phyloP scores from a whole-genome alignment of 2,329 filamentous ascomycete genomes.

The Epichloe brachyelytri region DNA sequence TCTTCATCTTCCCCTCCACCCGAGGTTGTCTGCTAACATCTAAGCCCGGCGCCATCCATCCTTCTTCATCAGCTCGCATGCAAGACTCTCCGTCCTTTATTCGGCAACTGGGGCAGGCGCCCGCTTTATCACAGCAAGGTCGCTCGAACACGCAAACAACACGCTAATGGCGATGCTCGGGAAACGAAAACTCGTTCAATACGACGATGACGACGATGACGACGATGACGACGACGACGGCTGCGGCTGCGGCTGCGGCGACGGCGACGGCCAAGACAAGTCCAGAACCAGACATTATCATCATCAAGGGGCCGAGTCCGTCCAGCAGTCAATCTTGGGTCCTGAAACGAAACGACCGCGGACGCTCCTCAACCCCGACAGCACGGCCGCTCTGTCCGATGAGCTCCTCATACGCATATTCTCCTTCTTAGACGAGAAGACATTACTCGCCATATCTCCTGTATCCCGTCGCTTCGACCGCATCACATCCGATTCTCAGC shows the following conservation, averaged over 20 bases:
- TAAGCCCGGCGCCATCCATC: neutral
- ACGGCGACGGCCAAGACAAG: neutral
- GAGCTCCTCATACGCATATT: slow-evolving; percentile 80
- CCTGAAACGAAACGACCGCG: slow-evolving; percentile 1
- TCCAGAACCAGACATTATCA: neutral
- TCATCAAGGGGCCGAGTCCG: neutral
- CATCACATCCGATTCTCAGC: slow-evolving; percentile 66
- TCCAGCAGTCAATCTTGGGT: neutral
- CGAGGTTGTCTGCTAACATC: too few species aligned
- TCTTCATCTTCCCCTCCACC: too few species aligned
- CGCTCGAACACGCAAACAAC: neutral
- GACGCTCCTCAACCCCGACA: slow-evolving; percentile 31
- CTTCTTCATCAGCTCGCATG: neutral
- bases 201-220: slow-evolving; percentile 2
- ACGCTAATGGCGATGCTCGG: slow-evolving; percentile 10
- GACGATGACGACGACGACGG: neutral
- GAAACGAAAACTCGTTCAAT: slow-evolving; percentile 13
- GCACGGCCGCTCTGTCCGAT: slow-evolving; percentile 64
- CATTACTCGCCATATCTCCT: slow-evolving; percentile 48
- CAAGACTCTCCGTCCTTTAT: neutral
- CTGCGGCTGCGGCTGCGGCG: neutral
- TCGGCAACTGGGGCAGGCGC: neutral
- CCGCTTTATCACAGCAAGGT: neutral
- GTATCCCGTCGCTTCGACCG: slow-evolving; percentile 65
- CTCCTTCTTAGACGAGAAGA: slow-evolving; percentile 56